Conservation (phyloP, 2,329 filamentous ascomycete genomes). For the Alternaria metachromatica region DNA sequence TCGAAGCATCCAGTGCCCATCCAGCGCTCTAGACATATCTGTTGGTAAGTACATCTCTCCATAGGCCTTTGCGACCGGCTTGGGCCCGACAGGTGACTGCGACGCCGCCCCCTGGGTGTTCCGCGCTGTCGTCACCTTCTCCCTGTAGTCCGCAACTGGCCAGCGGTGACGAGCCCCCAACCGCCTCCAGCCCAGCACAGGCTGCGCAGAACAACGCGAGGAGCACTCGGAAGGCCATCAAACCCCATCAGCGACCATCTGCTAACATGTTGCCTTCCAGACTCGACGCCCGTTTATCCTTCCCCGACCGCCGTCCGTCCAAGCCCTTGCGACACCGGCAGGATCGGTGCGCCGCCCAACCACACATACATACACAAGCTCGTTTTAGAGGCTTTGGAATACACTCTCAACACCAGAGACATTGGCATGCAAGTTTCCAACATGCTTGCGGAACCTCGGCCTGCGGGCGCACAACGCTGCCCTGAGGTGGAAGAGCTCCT, state of each 20-base stretch:
- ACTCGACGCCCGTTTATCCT: slow-evolving; percentile 30
- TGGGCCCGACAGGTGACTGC: slow-evolving; percentile 13
- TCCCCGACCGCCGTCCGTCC: slow-evolving; percentile 40
- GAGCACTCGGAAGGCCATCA: slow-evolving; percentile 23
- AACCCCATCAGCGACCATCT: slow-evolving; percentile 24
- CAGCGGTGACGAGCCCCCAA: slow-evolving; percentile 40
- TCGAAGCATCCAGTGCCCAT: slow-evolving; percentile 39
- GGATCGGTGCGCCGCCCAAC: slow-evolving; percentile 41
- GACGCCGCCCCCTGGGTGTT: slow-evolving; percentile 25
- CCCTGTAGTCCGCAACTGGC: slow-evolving; percentile 39
- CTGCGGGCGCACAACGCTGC: slow-evolving; percentile 34
- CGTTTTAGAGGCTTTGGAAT: slow-evolving; percentile 25
- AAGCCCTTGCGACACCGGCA: slow-evolving; percentile 50
- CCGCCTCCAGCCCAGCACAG: slow-evolving; percentile 26
- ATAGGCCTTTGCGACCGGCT: slow-evolving; percentile 41
- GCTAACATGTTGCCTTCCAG: slow-evolving; percentile 34
- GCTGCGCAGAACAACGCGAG: slow-evolving; percentile 23
- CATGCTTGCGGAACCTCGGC: slow-evolving; percentile 35
- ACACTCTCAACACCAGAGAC: slow-evolving; percentile 6
- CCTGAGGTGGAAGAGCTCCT: slow-evolving; percentile 34
- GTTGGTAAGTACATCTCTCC: slow-evolving; percentile 44
- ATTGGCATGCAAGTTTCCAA: slow-evolving; percentile 43
- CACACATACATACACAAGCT: slow-evolving; percentile 28
- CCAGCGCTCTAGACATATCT: slow-evolving; percentile 31
- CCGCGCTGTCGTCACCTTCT: slow-evolving; percentile 35